A percentile compares a stretch with the other conserved stretches of the same genome.
Evolutionary conservation across 768 basidiomycete species (phyloP).

Genomic region (Amanita pallidorosea): DNA sequence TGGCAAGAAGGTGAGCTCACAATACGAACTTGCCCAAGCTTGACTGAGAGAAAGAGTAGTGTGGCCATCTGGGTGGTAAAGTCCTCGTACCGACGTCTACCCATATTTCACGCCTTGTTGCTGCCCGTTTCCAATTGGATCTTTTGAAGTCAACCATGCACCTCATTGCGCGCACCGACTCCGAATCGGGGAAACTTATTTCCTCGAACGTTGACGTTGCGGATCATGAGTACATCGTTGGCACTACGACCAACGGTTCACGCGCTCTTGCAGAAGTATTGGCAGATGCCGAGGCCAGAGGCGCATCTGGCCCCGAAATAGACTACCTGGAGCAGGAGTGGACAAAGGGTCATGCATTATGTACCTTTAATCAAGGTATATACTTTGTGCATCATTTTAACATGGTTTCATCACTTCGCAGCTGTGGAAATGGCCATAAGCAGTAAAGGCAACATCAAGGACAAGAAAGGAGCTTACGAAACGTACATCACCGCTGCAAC

Average conservation of each 20-base stretch:
- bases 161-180: conserved; percentile 86
- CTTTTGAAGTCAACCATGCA: conserved; percentile 82
- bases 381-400: background rate
- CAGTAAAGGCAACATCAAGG: conserved; percentile 28
- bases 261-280: conserved; percentile 60
- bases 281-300: conserved; percentile 53
- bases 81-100: conserved; percentile 87
- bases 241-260: conserved; percentile 38
- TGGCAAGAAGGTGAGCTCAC: conserved; percentile 63
- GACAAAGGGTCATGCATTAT: conserved; percentile 55
- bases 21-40: background rate
- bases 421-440: conserved; percentile 52
- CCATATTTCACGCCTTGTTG: conserved; percentile 74
- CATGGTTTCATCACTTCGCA: conserved; percentile 15
- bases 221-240: conserved; percentile 74
- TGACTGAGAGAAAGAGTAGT: conserved; percentile 26
- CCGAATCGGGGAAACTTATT: conserved; percentile 78
- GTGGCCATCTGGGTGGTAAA: conserved; percentile 86
- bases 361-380: conserved; percentile 80
- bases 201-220: conserved; percentile 72
- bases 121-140: conserved; percentile 86
- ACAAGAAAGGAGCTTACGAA: conserved; percentile 46
- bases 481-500: conserved; percentile 46
- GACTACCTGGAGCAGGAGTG: conserved; percentile 69
- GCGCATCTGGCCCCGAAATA: conserved; percentile 55